phyloP scores from a whole-genome alignment of 371 early-diverging fungal species.

The Actinomortierella wolfii region DNA sequence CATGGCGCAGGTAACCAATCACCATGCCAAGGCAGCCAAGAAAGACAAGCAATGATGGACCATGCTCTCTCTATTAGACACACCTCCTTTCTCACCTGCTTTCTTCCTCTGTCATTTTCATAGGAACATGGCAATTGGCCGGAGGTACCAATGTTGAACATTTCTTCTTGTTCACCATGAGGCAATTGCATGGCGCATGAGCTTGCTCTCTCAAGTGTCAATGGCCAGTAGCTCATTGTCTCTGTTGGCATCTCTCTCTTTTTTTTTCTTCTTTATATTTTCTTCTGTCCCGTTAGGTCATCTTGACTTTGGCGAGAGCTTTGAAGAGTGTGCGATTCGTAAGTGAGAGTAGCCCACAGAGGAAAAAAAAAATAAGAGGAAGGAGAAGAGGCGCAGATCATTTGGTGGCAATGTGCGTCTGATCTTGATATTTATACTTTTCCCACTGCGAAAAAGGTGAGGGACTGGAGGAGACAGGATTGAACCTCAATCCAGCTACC shows the following conservation, averaged over 20 bases:
- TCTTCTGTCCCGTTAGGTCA: slow-evolving; percentile 48
- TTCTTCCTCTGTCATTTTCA: neutral
- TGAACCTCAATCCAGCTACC: slow-evolving; percentile 42
- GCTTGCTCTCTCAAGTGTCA: no score
- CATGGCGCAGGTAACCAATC: slow-evolving; percentile 64
- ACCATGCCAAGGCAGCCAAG: no score
- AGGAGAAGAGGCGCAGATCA: no score
- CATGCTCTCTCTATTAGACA: no score
- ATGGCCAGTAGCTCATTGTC: neutral
- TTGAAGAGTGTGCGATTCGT: slow-evolving; percentile 64
- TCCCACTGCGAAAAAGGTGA: slow-evolving; percentile 45
- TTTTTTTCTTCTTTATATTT: neutral
- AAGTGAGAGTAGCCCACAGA: no score
- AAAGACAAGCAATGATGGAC: no score
- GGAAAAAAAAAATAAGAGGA: no score
- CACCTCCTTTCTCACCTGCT: no score
- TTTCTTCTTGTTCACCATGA: no score
- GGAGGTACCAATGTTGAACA: no score
- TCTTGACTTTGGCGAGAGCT: slow-evolving; percentile 63
- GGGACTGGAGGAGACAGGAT: slow-evolving; percentile 62
- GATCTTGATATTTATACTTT: neutral
- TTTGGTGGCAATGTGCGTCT: no score
- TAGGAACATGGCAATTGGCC: slow-evolving; percentile 61
- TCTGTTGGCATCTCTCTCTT: neutral
- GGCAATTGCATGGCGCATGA: slow-evolving; percentile 7